A percentile compares a stretch with the other conserved stretches of the same genome.
phyloP scores from a whole-genome alignment of 345 rosid species.

The Acer yangbiense region DNA sequence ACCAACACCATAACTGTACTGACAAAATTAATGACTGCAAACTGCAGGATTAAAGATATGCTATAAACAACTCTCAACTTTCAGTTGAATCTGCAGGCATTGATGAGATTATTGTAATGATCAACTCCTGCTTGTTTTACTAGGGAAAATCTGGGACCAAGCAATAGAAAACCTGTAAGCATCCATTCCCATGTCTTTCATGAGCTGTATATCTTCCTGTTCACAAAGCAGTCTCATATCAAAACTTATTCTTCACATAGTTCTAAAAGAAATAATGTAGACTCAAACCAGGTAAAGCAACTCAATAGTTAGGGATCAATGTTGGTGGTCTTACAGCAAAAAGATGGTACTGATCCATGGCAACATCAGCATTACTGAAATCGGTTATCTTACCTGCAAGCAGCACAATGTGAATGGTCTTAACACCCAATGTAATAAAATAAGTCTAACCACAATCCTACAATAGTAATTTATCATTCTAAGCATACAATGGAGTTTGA shows the following conservation, averaged over 20 bases:
- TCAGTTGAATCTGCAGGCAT: too few relatives aligned
- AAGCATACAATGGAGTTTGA: too few relatives aligned
- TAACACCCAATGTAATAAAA: too few relatives aligned
- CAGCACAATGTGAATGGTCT: constrained; percentile 4
- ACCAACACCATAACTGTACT: too few relatives aligned
- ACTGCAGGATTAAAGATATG: too few relatives aligned
- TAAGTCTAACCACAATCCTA: too few relatives aligned
- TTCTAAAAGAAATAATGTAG: background rate
- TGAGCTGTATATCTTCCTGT: constrained; percentile 86
- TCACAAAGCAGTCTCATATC: background rate
- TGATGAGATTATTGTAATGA: constrained; percentile 79
- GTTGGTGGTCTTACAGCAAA: constrained; percentile 47
- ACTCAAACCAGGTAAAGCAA: background rate
- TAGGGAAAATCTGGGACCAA: constrained; percentile 88
- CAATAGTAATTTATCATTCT: too few relatives aligned
- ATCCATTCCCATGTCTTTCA: constrained; percentile 97
- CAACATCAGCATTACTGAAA: constrained; percentile 82
- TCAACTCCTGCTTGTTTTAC: constrained; percentile 93
- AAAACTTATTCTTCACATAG: background rate
- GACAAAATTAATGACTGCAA: too few relatives aligned
- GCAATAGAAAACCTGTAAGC: constrained; percentile 88
- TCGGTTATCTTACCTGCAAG: constrained; percentile 62
- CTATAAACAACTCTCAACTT: too few relatives aligned
- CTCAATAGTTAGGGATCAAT: background rate
- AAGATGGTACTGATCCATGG: constrained; percentile 87